A percentile compares a stretch with the other conserved stretches of the same genome.
Evolutionary conservation across 129 eudicot genomes (phyloP).

Genomic region (Flaveria robusta): DNA sequence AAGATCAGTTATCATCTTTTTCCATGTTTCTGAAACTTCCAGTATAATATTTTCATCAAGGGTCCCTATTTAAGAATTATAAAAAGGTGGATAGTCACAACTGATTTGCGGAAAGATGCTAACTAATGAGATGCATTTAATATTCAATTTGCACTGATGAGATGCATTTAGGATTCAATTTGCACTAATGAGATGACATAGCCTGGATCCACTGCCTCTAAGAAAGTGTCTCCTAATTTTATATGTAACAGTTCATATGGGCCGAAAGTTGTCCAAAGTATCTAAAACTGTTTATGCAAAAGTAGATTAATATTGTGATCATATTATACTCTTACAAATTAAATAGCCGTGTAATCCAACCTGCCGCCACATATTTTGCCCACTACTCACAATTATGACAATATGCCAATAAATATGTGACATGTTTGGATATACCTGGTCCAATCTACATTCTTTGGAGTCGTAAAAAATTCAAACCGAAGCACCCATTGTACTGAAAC

Average conservation of each 20-base stretch:
- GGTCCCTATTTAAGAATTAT: no score
- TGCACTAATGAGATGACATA: no score
- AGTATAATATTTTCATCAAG: no score
- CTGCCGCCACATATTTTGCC: background rate
- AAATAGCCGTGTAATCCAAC: background rate
- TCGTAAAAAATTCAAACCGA: slow-evolving; percentile 93
- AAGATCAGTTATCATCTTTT: background rate
- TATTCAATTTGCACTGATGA: no score
- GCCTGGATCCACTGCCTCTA: no score
- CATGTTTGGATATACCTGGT: slow-evolving; percentile 53
- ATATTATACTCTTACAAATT: background rate
- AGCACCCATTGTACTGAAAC: slow-evolving; percentile 97
- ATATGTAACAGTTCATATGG: background rate
- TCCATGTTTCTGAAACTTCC: no score
- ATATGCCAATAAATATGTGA: slow-evolving; percentile 5
- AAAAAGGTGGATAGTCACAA: no score
- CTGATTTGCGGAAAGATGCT: no score
- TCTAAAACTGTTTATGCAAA: background rate
- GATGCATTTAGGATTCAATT: no score
- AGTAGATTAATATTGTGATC: background rate
- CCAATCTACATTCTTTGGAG: slow-evolving; percentile 92
- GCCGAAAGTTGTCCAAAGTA: background rate
- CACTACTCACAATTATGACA: background rate
- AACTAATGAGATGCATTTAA: no score
- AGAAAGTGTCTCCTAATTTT: background rate